Percentiles rank a stretch among this genome's conserved stretches.
These are phyloP conservation scores for Ceratocystis albifundus DNA, from an alignment of 2,329 filamentous ascomycete genomes.

Conservation along the genomic window DNA sequence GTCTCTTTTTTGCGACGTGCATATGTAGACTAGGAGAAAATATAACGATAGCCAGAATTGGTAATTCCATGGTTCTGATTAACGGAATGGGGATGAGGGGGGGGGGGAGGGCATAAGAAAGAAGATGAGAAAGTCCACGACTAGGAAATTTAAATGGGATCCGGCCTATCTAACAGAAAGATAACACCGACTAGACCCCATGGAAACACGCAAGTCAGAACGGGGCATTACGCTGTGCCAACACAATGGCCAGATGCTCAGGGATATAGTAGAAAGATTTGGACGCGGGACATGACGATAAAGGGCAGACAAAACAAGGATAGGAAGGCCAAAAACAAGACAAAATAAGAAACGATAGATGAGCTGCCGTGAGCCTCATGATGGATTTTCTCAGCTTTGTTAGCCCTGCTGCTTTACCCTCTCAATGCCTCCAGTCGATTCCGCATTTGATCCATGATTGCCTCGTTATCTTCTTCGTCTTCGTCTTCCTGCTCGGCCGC, in stretches of 20 bases:
- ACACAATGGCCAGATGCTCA: neutral
- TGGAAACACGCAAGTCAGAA: neutral
- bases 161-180: neutral
- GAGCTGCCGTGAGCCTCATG: neutral
- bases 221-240: neutral
- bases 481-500: slow-evolving; percentile 48
- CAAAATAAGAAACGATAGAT: neutral
- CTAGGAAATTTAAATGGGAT: neutral
- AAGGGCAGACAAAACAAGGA: neutral
- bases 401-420: slow-evolving; percentile 44
- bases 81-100: neutral
- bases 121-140: neutral
- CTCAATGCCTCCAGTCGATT: slow-evolving; percentile 80
- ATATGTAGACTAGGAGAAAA: neutral
- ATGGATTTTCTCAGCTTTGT: neutral
- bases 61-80: neutral
- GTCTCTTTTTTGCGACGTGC: neutral
- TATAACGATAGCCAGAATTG: neutral
- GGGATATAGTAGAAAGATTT: neutral
- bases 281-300: neutral
- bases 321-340: neutral
- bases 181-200: neutral
- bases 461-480: slow-evolving; percentile 77
- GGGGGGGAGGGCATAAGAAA: neutral
- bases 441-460: slow-evolving; percentile 88